Evolutionary conservation across 345 rosid genomes (phyloP).

Genomic region (Bruguiera sexangula): DNA sequence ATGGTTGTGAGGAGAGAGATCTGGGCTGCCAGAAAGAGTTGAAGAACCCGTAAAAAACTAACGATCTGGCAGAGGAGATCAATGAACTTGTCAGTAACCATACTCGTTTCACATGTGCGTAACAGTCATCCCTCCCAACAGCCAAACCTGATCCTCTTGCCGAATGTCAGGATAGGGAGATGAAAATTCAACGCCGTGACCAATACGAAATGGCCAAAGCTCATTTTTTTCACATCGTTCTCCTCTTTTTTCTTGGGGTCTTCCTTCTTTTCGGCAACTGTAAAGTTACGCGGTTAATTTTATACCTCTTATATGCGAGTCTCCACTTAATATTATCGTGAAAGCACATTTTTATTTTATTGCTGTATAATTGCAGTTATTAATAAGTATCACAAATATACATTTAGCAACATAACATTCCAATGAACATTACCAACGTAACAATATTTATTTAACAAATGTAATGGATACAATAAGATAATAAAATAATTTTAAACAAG

Average conservation of each 20-base stretch:
- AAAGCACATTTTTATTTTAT: no score
- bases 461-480: no score
- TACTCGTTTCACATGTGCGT: slow-evolving; percentile 19
- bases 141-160: slow-evolving; percentile 21
- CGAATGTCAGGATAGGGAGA: slow-evolving; percentile 18
- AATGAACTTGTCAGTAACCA: slow-evolving; percentile 7
- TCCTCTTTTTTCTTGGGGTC: no score
- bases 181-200: not conserved
- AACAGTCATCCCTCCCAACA: slow-evolving; percentile 13
- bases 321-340: no score
- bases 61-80: not conserved
- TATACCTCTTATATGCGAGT: no score
- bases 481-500: not conserved
- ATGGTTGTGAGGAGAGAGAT: not conserved
- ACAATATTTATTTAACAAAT: no score
- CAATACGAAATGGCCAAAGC: slow-evolving; percentile 5
- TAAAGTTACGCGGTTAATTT: no score
- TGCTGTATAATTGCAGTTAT: no score
- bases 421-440: no score
- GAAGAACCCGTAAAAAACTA: slow-evolving; percentile 23
- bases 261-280: no score
- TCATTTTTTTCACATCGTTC: not conserved
- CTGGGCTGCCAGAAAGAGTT: slow-evolving; percentile 15
- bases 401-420: no score
- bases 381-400: no score